Conservation (phyloP, 495 filamentous ascomycete species). For the Delitschia confertaspora region DNA sequence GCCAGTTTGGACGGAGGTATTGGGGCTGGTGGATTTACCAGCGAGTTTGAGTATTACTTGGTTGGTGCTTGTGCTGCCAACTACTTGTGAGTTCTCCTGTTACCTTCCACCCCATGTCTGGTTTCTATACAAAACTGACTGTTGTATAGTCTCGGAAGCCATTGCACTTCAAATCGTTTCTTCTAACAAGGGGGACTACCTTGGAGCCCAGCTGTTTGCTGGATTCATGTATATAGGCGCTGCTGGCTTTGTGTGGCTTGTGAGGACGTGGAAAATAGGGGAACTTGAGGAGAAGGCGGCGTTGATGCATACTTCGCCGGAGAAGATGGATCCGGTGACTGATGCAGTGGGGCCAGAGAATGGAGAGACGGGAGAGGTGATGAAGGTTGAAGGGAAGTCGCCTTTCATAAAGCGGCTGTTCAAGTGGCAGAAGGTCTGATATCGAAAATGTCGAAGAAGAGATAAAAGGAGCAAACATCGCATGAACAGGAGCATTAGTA, state of each 20-base stretch:
- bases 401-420: conserved; percentile 25
- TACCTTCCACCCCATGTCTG: too few relatives aligned
- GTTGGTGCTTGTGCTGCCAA: conserved; percentile 62
- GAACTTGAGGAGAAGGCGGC: conserved; percentile 38
- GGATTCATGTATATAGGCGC: conserved; percentile 58
- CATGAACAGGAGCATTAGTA: too few relatives aligned
- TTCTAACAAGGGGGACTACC: conserved; percentile 42
- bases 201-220: conserved; percentile 57
- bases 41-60: conserved; percentile 67
- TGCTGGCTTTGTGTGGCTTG: conserved; percentile 44
- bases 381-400: not conserved
- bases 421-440: conserved; percentile 22
- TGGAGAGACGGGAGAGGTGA: not conserved
- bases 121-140: too few relatives aligned
- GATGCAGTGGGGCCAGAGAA: not conserved
- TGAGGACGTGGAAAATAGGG: conserved; percentile 54
- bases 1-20: conserved; percentile 69
- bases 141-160: conserved; percentile 51
- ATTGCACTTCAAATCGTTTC: conserved; percentile 60
- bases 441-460: too few relatives aligned
- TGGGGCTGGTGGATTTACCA: conserved; percentile 63
- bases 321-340: conserved; percentile 1
- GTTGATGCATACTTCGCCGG: not conserved
- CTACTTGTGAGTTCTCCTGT: conserved; percentile 44
- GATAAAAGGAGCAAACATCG: too few relatives aligned